These are phyloP conservation scores for Hypoxylon sp. DNA, from an alignment of 2,329 filamentous ascomycete genomes.

Conservation along the genomic window DNA sequence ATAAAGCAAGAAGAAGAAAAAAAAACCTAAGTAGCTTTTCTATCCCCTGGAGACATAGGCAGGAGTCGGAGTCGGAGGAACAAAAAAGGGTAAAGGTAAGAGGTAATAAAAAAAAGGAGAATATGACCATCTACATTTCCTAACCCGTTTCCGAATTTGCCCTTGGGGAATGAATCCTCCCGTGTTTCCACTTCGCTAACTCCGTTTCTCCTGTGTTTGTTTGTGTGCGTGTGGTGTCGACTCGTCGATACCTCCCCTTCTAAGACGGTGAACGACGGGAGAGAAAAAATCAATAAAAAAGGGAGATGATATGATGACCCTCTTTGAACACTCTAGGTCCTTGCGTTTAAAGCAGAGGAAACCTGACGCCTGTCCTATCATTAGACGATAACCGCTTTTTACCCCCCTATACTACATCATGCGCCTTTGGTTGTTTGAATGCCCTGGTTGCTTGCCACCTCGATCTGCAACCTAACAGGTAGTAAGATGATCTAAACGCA, in stretches of 20 bases:
- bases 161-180: slow-evolving; percentile 10
- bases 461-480: not conserved
- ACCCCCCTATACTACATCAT: not conserved
- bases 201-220: slow-evolving; percentile 4
- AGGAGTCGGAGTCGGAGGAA: not conserved
- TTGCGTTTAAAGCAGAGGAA: not conserved
- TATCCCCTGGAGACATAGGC: not conserved
- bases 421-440: not conserved
- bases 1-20: not conserved
- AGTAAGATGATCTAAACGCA: not conserved
- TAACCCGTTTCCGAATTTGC: slow-evolving; percentile 8
- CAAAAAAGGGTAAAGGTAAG: not conserved
- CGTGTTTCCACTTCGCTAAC: slow-evolving; percentile 16
- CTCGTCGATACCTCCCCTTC: slow-evolving; percentile 8
- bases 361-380: not conserved
- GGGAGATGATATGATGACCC: not conserved
- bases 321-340: not conserved
- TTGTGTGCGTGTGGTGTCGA: slow-evolving; percentile 4
- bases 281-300: not conserved
- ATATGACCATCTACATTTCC: slow-evolving; percentile 19
- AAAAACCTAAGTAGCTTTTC: not conserved
- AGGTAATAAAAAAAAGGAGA: not conserved
- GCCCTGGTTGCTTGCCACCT: not conserved
- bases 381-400: not conserved
- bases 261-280: slow-evolving; percentile 8